Percentiles rank a stretch among this genome's conserved stretches.
These are phyloP conservation scores for Pseudocercospora fijiensis DNA, from an alignment of 2,329 filamentous ascomycete genomes.

Conservation along the genomic window DNA sequence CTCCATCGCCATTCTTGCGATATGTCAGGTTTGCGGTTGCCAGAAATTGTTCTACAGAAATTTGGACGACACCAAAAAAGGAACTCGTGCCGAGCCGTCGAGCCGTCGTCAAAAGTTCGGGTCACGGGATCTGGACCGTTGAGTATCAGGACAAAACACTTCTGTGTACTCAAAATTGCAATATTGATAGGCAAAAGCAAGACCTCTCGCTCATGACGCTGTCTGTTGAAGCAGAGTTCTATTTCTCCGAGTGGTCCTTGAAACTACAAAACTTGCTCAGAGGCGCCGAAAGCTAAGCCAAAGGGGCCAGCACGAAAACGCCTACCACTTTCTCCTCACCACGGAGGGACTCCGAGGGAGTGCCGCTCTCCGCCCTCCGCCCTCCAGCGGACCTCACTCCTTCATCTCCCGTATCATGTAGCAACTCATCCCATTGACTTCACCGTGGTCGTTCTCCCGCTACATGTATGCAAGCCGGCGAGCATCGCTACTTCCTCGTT, in stretches of 20 bases:
- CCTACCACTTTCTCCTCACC: neutral
- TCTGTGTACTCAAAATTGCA: neutral
- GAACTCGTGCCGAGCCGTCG: neutral
- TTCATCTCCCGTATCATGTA: neutral
- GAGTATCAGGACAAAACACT: neutral
- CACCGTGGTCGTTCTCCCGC: neutral
- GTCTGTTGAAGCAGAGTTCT: too few relatives aligned
- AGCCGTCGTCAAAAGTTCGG: neutral
- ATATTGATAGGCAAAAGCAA: too few relatives aligned
- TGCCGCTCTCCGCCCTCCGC: too few relatives aligned
- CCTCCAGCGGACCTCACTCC: neutral
- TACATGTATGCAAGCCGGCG: neutral
- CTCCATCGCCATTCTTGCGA: conserved; percentile 34
- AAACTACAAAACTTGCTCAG: neutral
- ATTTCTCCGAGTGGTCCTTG: too few relatives aligned
- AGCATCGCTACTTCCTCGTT: neutral
- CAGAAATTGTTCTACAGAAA: neutral
- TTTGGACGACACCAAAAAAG: neutral
- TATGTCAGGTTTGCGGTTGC: neutral
- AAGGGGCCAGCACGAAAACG: neutral
- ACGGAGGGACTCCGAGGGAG: neutral
- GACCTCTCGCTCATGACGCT: too few relatives aligned
- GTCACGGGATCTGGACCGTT: neutral
- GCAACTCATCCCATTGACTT: neutral
- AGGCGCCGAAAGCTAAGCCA: neutral